Evolutionary conservation across 495 filamentous ascomycete genomes (phyloP), one percentile per base, ranked within the genome.

Genomic region (Paragyromitra xinjiangensis): DNA sequence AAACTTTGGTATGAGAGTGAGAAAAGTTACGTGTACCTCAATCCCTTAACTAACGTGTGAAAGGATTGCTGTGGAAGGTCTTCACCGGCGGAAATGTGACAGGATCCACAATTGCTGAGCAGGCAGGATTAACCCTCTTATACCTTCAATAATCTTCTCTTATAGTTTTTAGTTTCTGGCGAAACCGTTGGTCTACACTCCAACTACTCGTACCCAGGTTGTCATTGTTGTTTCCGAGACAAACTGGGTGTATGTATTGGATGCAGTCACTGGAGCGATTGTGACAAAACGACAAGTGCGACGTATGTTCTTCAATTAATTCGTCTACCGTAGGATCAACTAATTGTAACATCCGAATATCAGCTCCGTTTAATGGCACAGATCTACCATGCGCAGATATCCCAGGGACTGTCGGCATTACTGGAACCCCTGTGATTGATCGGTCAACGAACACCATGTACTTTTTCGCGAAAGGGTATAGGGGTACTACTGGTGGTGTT

Each of bases 231-330:
- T 84, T 12, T 85, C 86, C 7, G 83, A 83, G 48, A 82, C 84
- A 64, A 88, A 88, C 69, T 83, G 82, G 69, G 73, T 86, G 29
- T 84, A 84, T 62, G 84, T 83, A 12, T 24, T 88, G 8, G 82
- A 87, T 75, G 84, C 84, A 24, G 79, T 82, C 61, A 86, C 84
- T 22, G 85, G 86, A n/a, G 83, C 50, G 9, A 75, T 86, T 14
- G 14, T 87, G 19, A 63, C 26, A 26, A 71, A 71, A 58, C 56
- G 69, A 22, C 56, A 71, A 40, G 56, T 71, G 16, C 69, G 44
- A 51, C 5, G 69, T 53, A 64, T 16, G 58, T 53, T 51, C 14
- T 34, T 48, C 9, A 6, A 19, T 4, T 34, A 6, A 5, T 51
- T 50, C n/a, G 6, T 16, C 12, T 19, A 37, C 5, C 0, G 0